Base-by-base conservation (phyloP, 495 filamentous ascomycete genomes). In the Sabuloglossum arenarium region DNA sequence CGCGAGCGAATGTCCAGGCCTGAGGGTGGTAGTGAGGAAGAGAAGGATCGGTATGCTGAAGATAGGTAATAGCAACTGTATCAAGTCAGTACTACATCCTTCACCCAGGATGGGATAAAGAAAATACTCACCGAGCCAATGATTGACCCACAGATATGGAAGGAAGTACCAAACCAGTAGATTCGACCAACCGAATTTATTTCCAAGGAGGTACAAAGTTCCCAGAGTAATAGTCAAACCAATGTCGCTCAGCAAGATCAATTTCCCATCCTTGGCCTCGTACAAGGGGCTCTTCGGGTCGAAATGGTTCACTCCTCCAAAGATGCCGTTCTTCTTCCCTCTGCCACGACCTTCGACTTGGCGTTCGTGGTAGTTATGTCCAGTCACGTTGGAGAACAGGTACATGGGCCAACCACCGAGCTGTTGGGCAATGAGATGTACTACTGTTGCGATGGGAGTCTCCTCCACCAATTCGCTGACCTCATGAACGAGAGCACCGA, bases 121-220 rank as follows among this genome's bases (percentile, higher is more conserved):
- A 8, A 29, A 34, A 24, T 14, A 24, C 69, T 67, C 68, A 71
- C 69, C 69, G 55, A 88, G 79, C 84, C 91, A 98, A 79, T 97
- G 90, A 78, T 98, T 94, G 25, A 97, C 91, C 90, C 90, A 96
- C 60, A 97, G 73, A 68, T 96, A 98, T 10, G 91, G 91, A 56
- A 93, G 63, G 64, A 85, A 79, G 69, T 97, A 98, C 89, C 91
- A 97, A 43, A 98, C 82, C 28, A 83, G 69, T 63, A 97, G 71
- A 70, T 94, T 95, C 60, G 74, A 63, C 77, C 80, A 89, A 65
- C 93, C 90, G 62, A 80, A 94, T 53, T 69, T 86, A 67, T 80
- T 75, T 31, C 72, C 76, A 60, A 82, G 67, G 59, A 78, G 70
- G 61, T 79, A 79, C 54, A 84, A 68, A 24, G 78, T 68, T 43